Evolutionary conservation across 108 stramenopile species (phyloP), one percentile per base, ranked within the genome.

Genomic region (Skeletonema grethae): DNA sequence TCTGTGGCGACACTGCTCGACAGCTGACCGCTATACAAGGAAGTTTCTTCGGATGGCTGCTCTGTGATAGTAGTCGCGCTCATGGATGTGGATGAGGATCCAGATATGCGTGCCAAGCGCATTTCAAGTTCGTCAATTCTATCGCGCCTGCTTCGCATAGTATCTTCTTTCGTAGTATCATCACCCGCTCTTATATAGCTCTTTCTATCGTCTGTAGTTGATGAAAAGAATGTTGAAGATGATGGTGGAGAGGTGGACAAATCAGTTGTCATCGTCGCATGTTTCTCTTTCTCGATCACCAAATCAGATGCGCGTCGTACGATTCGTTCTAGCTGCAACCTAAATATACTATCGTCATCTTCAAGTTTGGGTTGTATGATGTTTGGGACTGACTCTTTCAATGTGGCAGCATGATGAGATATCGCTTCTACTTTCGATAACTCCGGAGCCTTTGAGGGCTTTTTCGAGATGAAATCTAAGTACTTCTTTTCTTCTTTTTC

Each of bases 221-320:
- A 3, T 3, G 41, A 9, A 13, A 43, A 36, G 9, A 36, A 38
- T 34, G 1, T 1, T 38, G 36, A 38, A 38, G 36, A 11, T 38
- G 36, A 11, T 11, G 36, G 10, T 38, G 10, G 0, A 38, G 36
- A 38, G 10, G 36, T 4, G 0, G 6, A 7, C 5, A 7, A 38
- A 11, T 38, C 10, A 11, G 9, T 5, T 16, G 5, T 48, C 46
- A 18, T 48, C 16, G 18, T 48, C 3, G 46, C 11, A 6, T 7
- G 16, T n/a, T 43, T 36, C 31, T 43, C 45, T 36, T 63, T 57
- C 12, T 58, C 39, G 5, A 74, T n/a, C 0, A 74, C 73, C 63
- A 74, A 65, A 16, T 74, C 73, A 10, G 73, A 63, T 36, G 73
- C 73, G 35, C 73, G 39, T 31, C 65, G 46, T 20, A 74, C 65